Evolutionary conservation across 2,329 filamentous ascomycete genomes (phyloP), one percentile per base, ranked within the genome.

Genomic region (Beauveria scarabaeidicola): DNA sequence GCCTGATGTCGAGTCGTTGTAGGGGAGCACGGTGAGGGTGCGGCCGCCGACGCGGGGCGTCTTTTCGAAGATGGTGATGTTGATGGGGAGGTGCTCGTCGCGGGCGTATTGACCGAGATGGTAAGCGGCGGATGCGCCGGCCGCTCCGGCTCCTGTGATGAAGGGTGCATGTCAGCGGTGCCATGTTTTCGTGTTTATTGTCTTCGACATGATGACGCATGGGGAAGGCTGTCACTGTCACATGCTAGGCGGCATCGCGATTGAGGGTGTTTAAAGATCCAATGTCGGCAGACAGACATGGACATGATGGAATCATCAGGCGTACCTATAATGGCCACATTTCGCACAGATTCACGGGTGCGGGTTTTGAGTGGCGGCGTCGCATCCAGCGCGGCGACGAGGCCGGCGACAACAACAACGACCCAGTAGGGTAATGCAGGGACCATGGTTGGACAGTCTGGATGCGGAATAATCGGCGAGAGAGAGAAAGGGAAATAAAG

Each of bases 1-100:
- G 25, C 13, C 40, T 43, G 86, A 76, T 0, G 75, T 64, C 1
- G 85, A 77, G 66, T 93, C 80, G 63, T 83, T 81, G 69, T 88
- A 93, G 2, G 85, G 86, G 67, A 91, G 78, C 19, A 96, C 88
- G 0, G 92, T 97, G 32, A 92, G 89, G 8, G 89, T 89, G 27
- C 94, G 89, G 9, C 94, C 94, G 32, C 94, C 94, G 47, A 97
- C 80, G 65, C 86, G 90, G 36, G 77, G 72, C 17, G 84, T 85
- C 65, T 87, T 88, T 69, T 99, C 94, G 70, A 93, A 97, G 29
- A 99, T 78, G 23, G 91, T 96, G 66, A 97, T 87, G 65, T 96
- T 88, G 61, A 93, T 69, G 2, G 79, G 75, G 19, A 88, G 72
- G 19, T 76, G 76, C n/a, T 79, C 77, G 61, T 82, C 74, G 4